Conservation (phyloP, 257 asterid genomes). For the Nicotiana paniculata region DNA sequence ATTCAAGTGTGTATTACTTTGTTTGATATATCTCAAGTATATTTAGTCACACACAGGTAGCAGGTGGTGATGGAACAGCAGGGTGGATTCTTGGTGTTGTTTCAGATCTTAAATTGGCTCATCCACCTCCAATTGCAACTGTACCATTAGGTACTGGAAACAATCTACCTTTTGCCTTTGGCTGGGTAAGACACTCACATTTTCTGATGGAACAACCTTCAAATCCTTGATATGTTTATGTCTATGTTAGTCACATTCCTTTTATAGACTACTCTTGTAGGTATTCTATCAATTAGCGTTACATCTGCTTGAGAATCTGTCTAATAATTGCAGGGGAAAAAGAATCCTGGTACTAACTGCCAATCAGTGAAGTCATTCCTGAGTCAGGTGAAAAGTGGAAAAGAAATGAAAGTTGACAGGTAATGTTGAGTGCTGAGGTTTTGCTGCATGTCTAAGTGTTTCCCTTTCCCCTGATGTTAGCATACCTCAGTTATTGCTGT, state of each 20-base stretch:
- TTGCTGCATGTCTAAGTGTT: not conserved
- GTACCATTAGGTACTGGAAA: constrained; percentile 96
- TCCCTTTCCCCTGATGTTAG: not conserved
- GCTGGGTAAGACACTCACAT: constrained; percentile 57
- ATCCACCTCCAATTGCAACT: constrained; percentile 85
- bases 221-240: not conserved
- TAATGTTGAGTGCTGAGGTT: not conserved
- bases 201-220: not conserved
- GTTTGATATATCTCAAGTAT: constrained; percentile 8
- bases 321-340: constrained; percentile 64
- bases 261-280: not conserved
- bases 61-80: constrained; percentile 99
- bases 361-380: constrained; percentile 59
- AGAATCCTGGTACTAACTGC: constrained; percentile 76
- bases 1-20: not conserved
- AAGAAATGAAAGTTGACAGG: constrained; percentile 91
- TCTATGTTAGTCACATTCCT: not conserved
- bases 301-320: not conserved
- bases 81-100: constrained; percentile 98
- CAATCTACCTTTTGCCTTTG: constrained; percentile 92
- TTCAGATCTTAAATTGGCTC: constrained; percentile 72
- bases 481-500: not conserved
- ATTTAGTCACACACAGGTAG: constrained; percentile 48
- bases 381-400: constrained; percentile 59
- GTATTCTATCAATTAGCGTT: not conserved